Evolutionary conservation across 2,329 filamentous ascomycete species (phyloP).

Genomic region (Penicillium frequentans): DNA sequence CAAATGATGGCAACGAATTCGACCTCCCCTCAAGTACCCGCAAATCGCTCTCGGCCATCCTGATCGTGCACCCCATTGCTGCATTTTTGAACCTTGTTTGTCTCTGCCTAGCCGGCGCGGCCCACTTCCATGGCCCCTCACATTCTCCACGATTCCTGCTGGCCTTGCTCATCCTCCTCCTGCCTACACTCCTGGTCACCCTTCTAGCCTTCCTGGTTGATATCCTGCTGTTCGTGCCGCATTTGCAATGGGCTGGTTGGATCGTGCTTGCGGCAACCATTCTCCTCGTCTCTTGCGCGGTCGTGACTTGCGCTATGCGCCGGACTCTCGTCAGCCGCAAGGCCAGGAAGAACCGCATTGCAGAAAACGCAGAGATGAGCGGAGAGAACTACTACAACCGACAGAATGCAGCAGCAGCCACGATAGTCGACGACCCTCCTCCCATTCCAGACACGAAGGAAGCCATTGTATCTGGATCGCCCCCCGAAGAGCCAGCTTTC

Average conservation of each 20-base stretch:
- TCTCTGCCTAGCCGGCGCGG: slow-evolving; percentile 73
- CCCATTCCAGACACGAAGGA: slow-evolving; percentile 52
- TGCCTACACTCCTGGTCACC: slow-evolving; percentile 80
- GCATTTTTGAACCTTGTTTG: slow-evolving; percentile 82
- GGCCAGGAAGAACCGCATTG: slow-evolving; percentile 87
- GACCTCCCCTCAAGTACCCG: slow-evolving; percentile 64
- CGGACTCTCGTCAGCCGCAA: slow-evolving; percentile 88
- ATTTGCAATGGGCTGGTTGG: slow-evolving; percentile 92
- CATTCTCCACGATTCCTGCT: slow-evolving; percentile 90
- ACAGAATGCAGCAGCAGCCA: slow-evolving; percentile 41
- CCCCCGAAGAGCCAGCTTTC: slow-evolving; percentile 54
- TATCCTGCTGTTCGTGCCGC: slow-evolving; percentile 89
- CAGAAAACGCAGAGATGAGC: slow-evolving; percentile 95
- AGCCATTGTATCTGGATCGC: slow-evolving; percentile 57
- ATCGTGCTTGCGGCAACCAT: slow-evolving; percentile 88
- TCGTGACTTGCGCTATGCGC: slow-evolving; percentile 93
- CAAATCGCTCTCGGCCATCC: slow-evolving; percentile 75
- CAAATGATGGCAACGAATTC: slow-evolving; percentile 53
- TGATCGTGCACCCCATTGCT: slow-evolving; percentile 91
- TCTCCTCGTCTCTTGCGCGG: slow-evolving; percentile 74
- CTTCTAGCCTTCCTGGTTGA: slow-evolving; percentile 90
- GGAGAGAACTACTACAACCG: slow-evolving; percentile 86
- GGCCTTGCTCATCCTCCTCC: slow-evolving; percentile 77
- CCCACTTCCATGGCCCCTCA: slow-evolving; percentile 83
- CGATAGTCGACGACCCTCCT: slow-evolving; percentile 21